These are phyloP conservation scores for Cladosporium sp. DNA, from an alignment of 2,329 filamentous ascomycete species.

Conservation along the genomic window DNA sequence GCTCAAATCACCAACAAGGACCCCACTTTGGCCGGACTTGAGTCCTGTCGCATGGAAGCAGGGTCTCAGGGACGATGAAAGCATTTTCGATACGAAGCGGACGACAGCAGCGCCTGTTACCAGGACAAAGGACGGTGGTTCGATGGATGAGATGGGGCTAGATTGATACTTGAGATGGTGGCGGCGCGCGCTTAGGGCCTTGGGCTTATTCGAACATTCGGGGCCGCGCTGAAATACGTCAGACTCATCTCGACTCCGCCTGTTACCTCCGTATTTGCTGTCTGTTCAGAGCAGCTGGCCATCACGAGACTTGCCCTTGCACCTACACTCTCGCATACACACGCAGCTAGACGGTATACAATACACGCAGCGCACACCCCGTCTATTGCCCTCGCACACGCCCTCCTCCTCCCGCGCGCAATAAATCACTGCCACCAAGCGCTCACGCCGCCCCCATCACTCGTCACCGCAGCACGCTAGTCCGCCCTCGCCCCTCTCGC, in stretches of 20 bases:
- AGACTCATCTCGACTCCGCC: neutral
- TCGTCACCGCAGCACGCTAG: neutral
- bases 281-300: neutral
- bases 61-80: neutral
- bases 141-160: neutral
- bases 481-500: neutral
- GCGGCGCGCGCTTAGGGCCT: neutral
- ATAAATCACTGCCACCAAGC: neutral
- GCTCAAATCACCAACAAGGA: neutral
- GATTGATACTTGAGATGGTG: neutral
- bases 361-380: neutral
- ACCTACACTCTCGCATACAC: neutral
- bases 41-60: neutral
- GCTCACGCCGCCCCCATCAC: too few relatives aligned
- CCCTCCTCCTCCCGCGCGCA: neutral
- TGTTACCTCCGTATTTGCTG: conserved; percentile 6
- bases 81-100: neutral
- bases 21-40: neutral
- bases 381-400: neutral
- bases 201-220: too few relatives aligned
- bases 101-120: neutral
- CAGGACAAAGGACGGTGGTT: neutral
- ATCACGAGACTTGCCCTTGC: neutral
- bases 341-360: neutral
- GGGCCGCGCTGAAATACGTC: neutral